Conservation (phyloP, 2,329 filamentous ascomycete species). For the Colletotrichum plurivorum region DNA sequence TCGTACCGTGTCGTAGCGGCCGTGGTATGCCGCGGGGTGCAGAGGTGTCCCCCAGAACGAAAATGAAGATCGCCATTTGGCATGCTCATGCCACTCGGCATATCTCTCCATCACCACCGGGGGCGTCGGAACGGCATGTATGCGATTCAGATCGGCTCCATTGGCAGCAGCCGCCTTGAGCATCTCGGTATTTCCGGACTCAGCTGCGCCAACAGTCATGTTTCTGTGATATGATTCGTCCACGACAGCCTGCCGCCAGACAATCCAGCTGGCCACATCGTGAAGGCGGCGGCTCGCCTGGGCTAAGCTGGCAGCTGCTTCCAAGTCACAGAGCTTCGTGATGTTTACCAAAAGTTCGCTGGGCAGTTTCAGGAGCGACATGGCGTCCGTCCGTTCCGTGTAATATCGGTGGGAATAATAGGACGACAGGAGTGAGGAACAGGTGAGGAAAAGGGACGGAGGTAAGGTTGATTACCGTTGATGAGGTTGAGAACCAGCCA, state of each 20-base stretch:
- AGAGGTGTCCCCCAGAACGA: neutral
- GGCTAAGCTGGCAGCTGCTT: neutral
- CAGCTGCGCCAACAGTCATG: neutral
- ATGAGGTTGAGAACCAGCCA: no score
- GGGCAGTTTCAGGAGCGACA: neutral
- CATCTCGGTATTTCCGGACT: neutral
- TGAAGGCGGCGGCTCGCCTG: neutral
- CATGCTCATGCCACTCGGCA: neutral
- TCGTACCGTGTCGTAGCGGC: neutral
- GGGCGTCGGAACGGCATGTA: neutral
- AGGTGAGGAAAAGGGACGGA: no score
- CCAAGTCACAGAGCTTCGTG: neutral
- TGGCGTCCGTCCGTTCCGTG: neutral
- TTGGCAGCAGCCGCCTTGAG: neutral
- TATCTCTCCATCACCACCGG: neutral
- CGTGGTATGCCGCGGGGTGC: neutral
- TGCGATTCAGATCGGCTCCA: neutral
- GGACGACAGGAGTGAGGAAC: no score
- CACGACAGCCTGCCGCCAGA: neutral
- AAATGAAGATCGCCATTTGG: neutral
- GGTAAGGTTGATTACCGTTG: no score
- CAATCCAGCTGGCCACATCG: neutral
- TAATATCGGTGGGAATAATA: no score
- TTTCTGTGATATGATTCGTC: neutral
- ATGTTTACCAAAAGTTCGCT: neutral